Conservation (phyloP, 345 rosid species). For the Populus simonii region DNA sequence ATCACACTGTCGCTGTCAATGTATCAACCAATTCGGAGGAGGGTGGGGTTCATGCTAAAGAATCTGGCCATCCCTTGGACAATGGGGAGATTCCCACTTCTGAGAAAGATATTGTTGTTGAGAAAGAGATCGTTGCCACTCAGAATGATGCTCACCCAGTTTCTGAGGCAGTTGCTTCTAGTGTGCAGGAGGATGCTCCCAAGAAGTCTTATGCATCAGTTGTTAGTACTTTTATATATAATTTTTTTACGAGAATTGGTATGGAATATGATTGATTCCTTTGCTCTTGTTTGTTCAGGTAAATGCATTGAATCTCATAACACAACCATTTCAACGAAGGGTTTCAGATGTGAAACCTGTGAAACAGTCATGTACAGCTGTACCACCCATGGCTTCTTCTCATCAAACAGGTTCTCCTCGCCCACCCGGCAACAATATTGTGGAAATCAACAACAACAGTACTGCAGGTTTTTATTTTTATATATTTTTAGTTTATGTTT, state of each 20-base stretch:
- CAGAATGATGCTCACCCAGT: slow-evolving; percentile 16
- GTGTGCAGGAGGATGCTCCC: slow-evolving; percentile 35
- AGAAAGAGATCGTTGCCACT: slow-evolving; percentile 4
- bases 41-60: slow-evolving; percentile 14
- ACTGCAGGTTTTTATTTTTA: slow-evolving; percentile 32
- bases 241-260: background rate
- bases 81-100: slow-evolving; percentile 27
- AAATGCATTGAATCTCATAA: slow-evolving; percentile 37
- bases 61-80: slow-evolving; percentile 23
- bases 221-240: slow-evolving; percentile 30
- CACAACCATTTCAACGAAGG: slow-evolving; percentile 43
- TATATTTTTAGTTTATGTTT: background rate
- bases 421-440: slow-evolving; percentile 6
- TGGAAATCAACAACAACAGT: slow-evolving; percentile 32
- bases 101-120: slow-evolving; percentile 29
- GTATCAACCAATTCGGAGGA: slow-evolving; percentile 12
- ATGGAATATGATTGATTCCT: background rate
- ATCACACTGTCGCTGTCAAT: slow-evolving; percentile 16
- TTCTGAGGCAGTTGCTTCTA: slow-evolving; percentile 23
- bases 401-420: background rate
- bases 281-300: slow-evolving; percentile 30
- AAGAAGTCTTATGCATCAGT: slow-evolving; percentile 62
- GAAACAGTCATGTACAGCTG: slow-evolving; percentile 17
- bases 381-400: background rate
- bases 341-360: slow-evolving; percentile 34